Percentiles rank a stretch among this genome's conserved stretches.
Evolutionary conservation across 106 monocot species (phyloP).

Genomic region (Dioscorea dumetorum): DNA sequence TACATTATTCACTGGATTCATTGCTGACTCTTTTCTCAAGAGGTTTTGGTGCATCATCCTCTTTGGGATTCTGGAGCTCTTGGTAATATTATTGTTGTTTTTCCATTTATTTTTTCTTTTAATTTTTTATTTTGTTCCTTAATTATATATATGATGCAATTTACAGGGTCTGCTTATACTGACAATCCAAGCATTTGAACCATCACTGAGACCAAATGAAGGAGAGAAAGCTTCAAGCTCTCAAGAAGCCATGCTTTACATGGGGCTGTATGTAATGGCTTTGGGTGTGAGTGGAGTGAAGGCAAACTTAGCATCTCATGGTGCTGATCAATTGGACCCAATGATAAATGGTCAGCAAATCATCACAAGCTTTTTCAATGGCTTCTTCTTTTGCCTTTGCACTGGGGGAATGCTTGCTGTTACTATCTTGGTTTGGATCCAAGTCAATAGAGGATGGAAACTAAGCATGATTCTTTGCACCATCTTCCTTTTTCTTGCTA

Average conservation of each 20-base stretch:
- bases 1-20: too few species aligned
- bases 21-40: too few species aligned
- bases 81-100: too few species aligned
- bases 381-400: constrained; percentile 28
- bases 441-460: constrained; percentile 20
- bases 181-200: constrained; percentile 16
- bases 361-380: constrained; percentile 26
- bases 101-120: too few species aligned
- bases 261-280: constrained; percentile 19
- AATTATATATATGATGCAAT: too few species aligned
- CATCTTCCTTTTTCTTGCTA: not conserved
- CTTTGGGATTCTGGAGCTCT: too few species aligned
- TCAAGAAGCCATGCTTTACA: constrained; percentile 17
- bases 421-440: constrained; percentile 25
- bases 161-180: constrained; percentile 11
- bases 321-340: constrained; percentile 23
- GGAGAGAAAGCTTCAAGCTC: constrained; percentile 1
- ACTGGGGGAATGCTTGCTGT: constrained; percentile 20
- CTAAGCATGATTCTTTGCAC: constrained; percentile 15
- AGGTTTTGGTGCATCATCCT: too few species aligned
- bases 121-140: too few species aligned
- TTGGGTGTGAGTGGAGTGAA: constrained; percentile 21
- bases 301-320: constrained; percentile 19
- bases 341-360: not conserved
- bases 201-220: constrained; percentile 5